Conservation (phyloP, 345 rosid genomes). For the Eucalyptus tenuipes region DNA sequence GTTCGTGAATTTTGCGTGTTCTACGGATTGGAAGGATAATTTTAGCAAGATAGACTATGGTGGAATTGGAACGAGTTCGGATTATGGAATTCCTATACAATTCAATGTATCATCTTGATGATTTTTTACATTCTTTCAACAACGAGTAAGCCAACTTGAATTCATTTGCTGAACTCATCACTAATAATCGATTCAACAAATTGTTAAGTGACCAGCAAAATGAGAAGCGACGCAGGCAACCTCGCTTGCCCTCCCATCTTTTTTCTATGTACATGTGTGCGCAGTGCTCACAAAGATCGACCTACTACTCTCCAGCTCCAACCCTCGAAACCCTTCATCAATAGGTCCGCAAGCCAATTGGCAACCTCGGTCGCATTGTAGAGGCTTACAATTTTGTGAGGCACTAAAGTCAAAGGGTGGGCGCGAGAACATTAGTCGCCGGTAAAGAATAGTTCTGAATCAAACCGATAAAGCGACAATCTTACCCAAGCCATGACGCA, state of each 20-base stretch:
- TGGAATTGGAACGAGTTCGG: neutral
- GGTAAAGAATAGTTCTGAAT: neutral
- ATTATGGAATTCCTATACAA: neutral
- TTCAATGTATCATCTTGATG: neutral
- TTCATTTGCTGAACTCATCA: neutral
- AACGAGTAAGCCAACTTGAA: neutral
- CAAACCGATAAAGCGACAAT: neutral
- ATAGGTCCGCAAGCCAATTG: neutral
- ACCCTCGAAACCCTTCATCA: neutral
- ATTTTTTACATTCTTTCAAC: neutral
- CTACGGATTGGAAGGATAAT: neutral
- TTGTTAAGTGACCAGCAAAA: neutral
- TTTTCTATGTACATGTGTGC: neutral
- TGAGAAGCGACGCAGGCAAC: neutral
- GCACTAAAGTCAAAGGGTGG: neutral
- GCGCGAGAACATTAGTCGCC: neutral
- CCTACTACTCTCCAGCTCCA: neutral
- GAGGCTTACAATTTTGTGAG: neutral
- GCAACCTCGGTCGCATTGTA: neutral
- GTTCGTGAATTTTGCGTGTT: neutral
- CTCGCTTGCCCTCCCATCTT: fast-evolving
- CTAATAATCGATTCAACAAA: neutral
- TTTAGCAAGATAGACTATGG: neutral
- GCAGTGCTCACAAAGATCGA: neutral
- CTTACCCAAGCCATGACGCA: neutral